These are phyloP conservation scores for Aspergillus caelatus DNA, from an alignment of 2,329 filamentous ascomycete species.

Conservation along the genomic window DNA sequence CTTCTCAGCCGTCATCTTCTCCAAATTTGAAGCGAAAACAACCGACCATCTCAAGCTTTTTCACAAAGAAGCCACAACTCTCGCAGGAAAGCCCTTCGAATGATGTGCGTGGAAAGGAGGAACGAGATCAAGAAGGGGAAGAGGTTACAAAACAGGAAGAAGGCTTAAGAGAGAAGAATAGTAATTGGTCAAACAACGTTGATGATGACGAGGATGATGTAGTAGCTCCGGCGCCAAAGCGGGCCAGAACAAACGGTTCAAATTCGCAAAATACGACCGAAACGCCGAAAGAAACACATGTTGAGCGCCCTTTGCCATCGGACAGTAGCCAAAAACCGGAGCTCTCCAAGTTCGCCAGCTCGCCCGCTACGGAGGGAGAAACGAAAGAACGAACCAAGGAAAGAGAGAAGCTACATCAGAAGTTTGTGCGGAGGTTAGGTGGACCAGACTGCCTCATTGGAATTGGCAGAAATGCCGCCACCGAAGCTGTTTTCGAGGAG, in stretches of 20 bases:
- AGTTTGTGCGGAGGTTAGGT: conserved; percentile 89
- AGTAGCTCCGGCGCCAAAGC: conserved; percentile 46
- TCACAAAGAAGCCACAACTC: conserved; percentile 60
- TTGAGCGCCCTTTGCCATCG: conserved; percentile 31
- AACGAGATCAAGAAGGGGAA: neutral
- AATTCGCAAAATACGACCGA: conserved; percentile 13
- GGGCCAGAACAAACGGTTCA: conserved; percentile 34
- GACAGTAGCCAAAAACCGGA: conserved; percentile 56
- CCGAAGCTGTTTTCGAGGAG: conserved; percentile 59
- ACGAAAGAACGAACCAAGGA: conserved; percentile 57
- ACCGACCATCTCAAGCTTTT: conserved; percentile 84
- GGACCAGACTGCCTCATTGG: conserved; percentile 77
- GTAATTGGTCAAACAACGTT: conserved; percentile 7
- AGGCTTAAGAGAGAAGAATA: neutral
- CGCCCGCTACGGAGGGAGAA: conserved; percentile 47
- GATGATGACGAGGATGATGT: conserved; percentile 44
- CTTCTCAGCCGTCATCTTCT: conserved; percentile 37
- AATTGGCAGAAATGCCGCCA: conserved; percentile 62
- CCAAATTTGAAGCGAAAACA: conserved; percentile 51
- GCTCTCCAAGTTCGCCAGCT: conserved; percentile 62
- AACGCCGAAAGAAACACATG: conserved; percentile 4
- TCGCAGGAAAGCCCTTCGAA: conserved; percentile 20
- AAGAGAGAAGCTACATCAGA: conserved; percentile 74
- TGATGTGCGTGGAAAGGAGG: conserved; percentile 8
- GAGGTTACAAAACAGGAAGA: conserved; percentile 12